Percentiles rank a stretch among this genome's conserved stretches.
Evolutionary conservation across 345 rosid genomes (phyloP).

Genomic region (Diplotaxis tenuifolia): DNA sequence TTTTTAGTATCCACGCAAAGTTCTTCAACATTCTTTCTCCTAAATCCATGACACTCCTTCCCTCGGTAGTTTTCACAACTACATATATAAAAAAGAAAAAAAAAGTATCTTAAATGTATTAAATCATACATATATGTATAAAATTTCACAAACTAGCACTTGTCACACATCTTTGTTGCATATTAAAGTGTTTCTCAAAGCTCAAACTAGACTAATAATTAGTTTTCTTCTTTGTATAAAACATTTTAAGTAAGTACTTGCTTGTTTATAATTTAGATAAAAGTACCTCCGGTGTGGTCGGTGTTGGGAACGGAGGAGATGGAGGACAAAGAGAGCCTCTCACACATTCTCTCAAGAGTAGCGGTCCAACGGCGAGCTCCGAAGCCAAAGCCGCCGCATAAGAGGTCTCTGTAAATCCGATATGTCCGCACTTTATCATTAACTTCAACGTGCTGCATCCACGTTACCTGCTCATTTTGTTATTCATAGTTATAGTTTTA

Average conservation of each 20-base stretch:
- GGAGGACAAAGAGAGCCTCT: conserved; percentile 45
- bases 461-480: conserved; percentile 54
- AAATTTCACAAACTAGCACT: neutral
- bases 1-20: conserved; percentile 48
- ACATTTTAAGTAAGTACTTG: neutral
- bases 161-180: neutral
- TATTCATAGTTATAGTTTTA: neutral
- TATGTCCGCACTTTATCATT: conserved; percentile 56
- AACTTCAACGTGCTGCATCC: conserved; percentile 81
- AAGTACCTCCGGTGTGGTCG: conserved; percentile 47
- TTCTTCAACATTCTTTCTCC: conserved; percentile 67
- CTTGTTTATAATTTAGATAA: neutral
- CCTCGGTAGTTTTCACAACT: conserved; percentile 39
- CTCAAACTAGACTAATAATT: neutral
- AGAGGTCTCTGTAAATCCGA: conserved; percentile 57
- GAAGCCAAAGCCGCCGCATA: conserved; percentile 46
- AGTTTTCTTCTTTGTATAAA: neutral
- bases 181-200: neutral
- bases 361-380: conserved; percentile 69
- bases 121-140: neutral
- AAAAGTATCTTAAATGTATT: neutral
- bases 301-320: conserved; percentile 9
- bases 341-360: conserved; percentile 59
- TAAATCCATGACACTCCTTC: conserved; percentile 53
- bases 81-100: neutral